A percentile compares a stretch with the other conserved stretches of the same genome.
These are phyloP conservation scores for Pezicula neosporulosa DNA, from an alignment of 2,329 filamentous ascomycete genomes.

Conservation along the genomic window DNA sequence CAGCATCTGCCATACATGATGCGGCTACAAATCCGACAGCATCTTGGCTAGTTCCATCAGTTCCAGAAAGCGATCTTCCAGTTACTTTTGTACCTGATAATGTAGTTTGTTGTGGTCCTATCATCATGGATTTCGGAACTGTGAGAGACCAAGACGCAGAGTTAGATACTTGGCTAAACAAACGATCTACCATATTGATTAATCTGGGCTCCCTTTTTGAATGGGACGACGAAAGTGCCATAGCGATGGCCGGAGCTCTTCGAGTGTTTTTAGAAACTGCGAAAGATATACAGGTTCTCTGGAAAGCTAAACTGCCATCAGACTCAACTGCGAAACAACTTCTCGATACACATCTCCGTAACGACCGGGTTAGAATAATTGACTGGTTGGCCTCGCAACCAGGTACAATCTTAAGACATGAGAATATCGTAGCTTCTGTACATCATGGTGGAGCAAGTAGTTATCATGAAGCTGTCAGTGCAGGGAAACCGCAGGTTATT, in stretches of 20 bases:
- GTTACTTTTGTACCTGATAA: constrained; percentile 30
- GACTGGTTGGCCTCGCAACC: neutral
- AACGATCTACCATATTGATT: constrained; percentile 37
- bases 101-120: constrained; percentile 40
- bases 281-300: constrained; percentile 21
- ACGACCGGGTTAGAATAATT: neutral
- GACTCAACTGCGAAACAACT: neutral
- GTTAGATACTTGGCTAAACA: constrained; percentile 36
- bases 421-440: constrained; percentile 26
- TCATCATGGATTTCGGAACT: constrained; percentile 29
- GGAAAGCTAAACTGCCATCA: constrained; percentile 20
- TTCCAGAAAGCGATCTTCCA: constrained; percentile 27
- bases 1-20: neutral
- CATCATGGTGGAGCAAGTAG: constrained; percentile 33
- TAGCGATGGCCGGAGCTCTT: constrained; percentile 34
- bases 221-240: constrained; percentile 20
- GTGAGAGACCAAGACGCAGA: constrained; percentile 33
- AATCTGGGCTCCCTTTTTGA: constrained; percentile 36
- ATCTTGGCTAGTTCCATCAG: neutral
- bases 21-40: neutral
- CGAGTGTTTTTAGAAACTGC: constrained; percentile 27
- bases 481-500: constrained; percentile 38
- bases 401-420: constrained; percentile 26
- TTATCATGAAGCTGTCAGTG: constrained; percentile 37
- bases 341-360: neutral